These are phyloP conservation scores for Penicillium crustosum DNA, from an alignment of 2,329 filamentous ascomycete genomes.

Conservation along the genomic window DNA sequence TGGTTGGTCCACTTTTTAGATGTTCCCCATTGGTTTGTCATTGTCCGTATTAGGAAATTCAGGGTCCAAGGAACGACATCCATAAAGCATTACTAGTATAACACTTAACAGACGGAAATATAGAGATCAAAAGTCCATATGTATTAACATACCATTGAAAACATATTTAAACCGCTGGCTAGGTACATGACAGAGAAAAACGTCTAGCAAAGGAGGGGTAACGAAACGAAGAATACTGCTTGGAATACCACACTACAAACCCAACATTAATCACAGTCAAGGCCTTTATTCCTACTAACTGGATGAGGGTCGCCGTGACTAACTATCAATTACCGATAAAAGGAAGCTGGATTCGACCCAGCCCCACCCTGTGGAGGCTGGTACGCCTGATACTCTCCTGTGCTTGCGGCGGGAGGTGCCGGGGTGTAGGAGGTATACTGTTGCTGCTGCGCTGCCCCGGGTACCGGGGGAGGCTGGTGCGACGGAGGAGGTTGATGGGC, in stretches of 20 bases:
- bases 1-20: not conserved
- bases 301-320: not conserved
- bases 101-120: not conserved
- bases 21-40: not conserved
- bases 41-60: not conserved
- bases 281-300: not conserved
- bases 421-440: constrained; percentile 37
- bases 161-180: constrained; percentile 14
- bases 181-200: constrained; percentile 14
- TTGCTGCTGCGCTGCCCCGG: constrained; percentile 31
- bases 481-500: constrained; percentile 34
- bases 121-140: constrained; percentile 9
- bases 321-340: constrained; percentile 35
- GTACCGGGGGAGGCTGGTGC: constrained; percentile 39
- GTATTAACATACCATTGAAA: constrained; percentile 17
- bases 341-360: constrained; percentile 41
- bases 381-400: constrained; percentile 39
- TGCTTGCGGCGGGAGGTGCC: constrained; percentile 22
- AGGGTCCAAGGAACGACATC: not conserved
- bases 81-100: no score
- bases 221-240: not conserved
- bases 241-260: not conserved
- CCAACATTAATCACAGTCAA: constrained; percentile 2
- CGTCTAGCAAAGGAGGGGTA: constrained; percentile 5
- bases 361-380: constrained; percentile 34